Evolutionary conservation across 345 rosid species (phyloP).

Genomic region (Conringia planisiliqua): DNA sequence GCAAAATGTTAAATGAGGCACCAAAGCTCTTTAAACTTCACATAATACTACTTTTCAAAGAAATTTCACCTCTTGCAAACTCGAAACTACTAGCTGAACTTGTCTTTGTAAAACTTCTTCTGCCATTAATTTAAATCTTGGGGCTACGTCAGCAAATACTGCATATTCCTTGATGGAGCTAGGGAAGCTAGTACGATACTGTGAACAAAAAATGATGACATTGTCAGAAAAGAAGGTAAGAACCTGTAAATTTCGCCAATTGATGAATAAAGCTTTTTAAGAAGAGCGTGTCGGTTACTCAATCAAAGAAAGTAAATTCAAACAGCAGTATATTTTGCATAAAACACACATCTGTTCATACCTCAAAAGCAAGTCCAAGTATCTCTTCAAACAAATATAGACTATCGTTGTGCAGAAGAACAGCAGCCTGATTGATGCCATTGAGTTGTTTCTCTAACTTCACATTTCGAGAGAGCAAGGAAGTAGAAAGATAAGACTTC

Average conservation of each 20-base stretch:
- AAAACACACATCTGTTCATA: conserved; percentile 32
- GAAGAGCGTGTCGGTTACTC: neutral
- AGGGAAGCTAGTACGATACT: conserved; percentile 88
- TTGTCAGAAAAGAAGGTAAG: neutral
- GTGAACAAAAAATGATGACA: conserved; percentile 27
- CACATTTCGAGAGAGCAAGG: conserved; percentile 42
- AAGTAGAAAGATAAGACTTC: conserved; percentile 22
- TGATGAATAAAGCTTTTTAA: neutral
- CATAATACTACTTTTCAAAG: neutral
- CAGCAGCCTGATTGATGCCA: conserved; percentile 86
- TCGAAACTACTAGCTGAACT: conserved; percentile 63
- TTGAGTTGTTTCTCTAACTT: conserved; percentile 95
- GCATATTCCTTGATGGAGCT: conserved; percentile 71
- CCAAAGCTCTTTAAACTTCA: neutral
- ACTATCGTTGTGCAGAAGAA: conserved; percentile 91
- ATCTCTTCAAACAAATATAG: conserved; percentile 83
- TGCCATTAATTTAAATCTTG: conserved; percentile 78
- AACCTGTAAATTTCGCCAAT: neutral
- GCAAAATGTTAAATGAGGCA: conserved; percentile 7
- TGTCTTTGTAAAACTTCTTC: conserved; percentile 80
- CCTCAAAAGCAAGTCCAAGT: conserved; percentile 92
- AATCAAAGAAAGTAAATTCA: neutral
- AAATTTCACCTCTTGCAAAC: conserved; percentile 66
- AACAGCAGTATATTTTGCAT: neutral
- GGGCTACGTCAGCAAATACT: conserved; percentile 87